Conservation (phyloP, 257 asterid genomes). For the Linderniella brevidens region DNA sequence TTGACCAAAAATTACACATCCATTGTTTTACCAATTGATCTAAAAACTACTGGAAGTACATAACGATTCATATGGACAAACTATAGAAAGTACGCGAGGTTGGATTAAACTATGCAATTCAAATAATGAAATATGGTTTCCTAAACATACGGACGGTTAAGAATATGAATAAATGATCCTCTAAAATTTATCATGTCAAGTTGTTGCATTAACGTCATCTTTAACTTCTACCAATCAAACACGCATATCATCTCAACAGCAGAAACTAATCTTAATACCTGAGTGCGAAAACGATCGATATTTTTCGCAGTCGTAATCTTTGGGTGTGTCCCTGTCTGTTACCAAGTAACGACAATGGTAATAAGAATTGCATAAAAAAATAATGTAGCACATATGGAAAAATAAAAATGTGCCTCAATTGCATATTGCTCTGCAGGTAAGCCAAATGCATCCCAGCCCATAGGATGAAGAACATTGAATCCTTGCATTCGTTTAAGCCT, state of each 20-base stretch:
- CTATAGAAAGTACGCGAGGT: too few species aligned
- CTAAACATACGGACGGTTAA: too few species aligned
- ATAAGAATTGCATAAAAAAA: neutral
- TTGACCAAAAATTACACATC: too few species aligned
- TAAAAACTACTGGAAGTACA: too few species aligned
- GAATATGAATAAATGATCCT: too few species aligned
- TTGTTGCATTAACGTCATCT: too few species aligned
- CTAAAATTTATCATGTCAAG: slow-evolving; percentile 2
- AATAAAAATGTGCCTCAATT: slow-evolving; percentile 39
- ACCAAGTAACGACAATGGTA: slow-evolving; percentile 13
- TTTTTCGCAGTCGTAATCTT: slow-evolving; percentile 66
- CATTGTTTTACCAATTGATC: too few species aligned
- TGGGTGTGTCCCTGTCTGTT: slow-evolving; percentile 92
- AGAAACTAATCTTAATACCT: slow-evolving; percentile 23
- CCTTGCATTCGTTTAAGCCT: slow-evolving; percentile 94
- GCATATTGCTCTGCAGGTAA: slow-evolving; percentile 99
- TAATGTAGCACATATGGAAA: neutral
- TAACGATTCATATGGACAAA: too few species aligned
- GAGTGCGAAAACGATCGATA: slow-evolving; percentile 66
- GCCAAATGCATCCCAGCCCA: slow-evolving; percentile 99
- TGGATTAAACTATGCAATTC: too few species aligned
- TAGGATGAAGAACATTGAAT: slow-evolving; percentile 89
- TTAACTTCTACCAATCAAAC: too few species aligned
- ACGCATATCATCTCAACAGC: too few species aligned
- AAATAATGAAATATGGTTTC: too few species aligned